Evolutionary conservation across 257 asterid species (phyloP).

Genomic region (Hygrophila difformis): DNA sequence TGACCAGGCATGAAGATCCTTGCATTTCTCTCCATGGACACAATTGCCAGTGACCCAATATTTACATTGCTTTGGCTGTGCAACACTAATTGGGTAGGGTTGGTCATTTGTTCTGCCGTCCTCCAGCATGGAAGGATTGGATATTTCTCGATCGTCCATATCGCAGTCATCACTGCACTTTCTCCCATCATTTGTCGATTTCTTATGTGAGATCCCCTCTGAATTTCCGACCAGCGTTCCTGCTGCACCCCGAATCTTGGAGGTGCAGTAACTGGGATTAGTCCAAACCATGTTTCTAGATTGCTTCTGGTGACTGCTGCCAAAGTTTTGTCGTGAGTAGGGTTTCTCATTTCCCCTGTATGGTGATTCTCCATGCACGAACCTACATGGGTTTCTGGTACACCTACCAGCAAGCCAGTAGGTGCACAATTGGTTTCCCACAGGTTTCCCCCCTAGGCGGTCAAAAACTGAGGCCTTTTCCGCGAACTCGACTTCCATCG

Average conservation of each 20-base stretch:
- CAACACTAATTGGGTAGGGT: too few species aligned
- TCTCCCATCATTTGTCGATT: neutral
- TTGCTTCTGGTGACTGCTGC: neutral
- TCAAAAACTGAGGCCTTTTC: conserved; percentile 12
- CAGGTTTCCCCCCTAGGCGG: conserved; percentile 15
- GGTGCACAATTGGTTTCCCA: conserved; percentile 24
- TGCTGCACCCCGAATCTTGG: conserved; percentile 12
- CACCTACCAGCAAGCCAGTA: conserved; percentile 56
- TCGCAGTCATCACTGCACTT: conserved; percentile 5
- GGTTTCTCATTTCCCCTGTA: conserved; percentile 10
- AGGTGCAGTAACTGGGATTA: conserved; percentile 8
- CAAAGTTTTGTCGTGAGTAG: neutral
- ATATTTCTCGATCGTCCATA: neutral
- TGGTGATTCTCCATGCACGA: conserved; percentile 25
- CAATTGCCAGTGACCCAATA: conserved; percentile 35
- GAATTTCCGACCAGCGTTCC: too few species aligned
- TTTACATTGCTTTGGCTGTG: conserved; percentile 27
- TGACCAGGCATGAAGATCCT: conserved; percentile 36
- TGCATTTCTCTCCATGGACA: conserved; percentile 40
- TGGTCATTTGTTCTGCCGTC: too few species aligned
- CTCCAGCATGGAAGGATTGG: too few species aligned
- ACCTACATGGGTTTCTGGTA: conserved; percentile 42
- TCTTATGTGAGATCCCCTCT: neutral
- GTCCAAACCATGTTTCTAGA: conserved; percentile 17
- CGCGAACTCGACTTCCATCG: conserved; percentile 25